Base-by-base conservation (phyloP, 2,329 filamentous ascomycete genomes). In the Neurospora sp. region DNA sequence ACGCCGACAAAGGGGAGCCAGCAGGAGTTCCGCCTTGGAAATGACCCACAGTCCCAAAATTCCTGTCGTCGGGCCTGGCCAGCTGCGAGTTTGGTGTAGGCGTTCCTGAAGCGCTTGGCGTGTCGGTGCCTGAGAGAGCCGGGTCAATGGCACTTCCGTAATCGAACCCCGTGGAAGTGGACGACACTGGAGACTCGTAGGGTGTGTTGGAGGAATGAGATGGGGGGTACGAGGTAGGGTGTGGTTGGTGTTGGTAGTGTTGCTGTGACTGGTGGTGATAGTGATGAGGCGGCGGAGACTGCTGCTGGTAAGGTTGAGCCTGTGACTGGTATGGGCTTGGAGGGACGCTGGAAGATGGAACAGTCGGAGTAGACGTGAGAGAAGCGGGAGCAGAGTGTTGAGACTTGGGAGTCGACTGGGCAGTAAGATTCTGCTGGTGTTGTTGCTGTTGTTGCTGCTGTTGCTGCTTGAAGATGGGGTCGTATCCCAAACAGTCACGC, bases 401-500 rank as follows among this genome's bases (percentile, higher is more conserved):
- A 69, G 66, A 74, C 69, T 86, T 87, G 69, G 89, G 52, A 8
- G 62, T 68, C 57, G 65, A 71, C 36, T 73, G 88, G 12, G 89
- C 88, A 23, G 91, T 87, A 0, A 62, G 6, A 62, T 33, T 62
- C 46, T 57, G 46, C 28, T 62, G 43, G 43, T 52, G 52, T 17
- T 62, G 52, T 62, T 62, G 52, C 52, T 62, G 52, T 10, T 62
- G 52, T 62, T 62, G 52, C 78, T 95, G 92, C 76, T 90, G 88
- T 73, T 90, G 87, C 74, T 87, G 87, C 81, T 93, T 92, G 83
- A 95, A 96, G 77, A 95, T 92, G 43, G 92, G 92, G 77, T 96
- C 92, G 86, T 96, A 96, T 69, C 92, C 92, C 67, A 93, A 79
- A 77, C 92, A 96, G 76, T 95, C 92, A 77, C 92, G 91, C 82